Evolutionary conservation across 148 eudicot genomes (phyloP).

Genomic region (Dysphania ambrosioides): DNA sequence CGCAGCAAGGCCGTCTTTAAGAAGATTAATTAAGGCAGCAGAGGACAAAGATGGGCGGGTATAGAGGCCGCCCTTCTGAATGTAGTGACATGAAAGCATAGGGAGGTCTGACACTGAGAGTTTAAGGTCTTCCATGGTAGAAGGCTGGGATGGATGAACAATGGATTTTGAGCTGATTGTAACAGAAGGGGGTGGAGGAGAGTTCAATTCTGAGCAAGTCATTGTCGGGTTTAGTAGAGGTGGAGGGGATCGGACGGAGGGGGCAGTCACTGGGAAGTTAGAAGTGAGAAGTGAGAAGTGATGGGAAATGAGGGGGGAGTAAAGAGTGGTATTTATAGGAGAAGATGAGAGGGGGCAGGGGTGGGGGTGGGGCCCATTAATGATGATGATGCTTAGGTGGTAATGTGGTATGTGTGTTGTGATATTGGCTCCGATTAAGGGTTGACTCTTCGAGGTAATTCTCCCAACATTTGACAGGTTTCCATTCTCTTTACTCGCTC

Average conservation of each 20-base stretch:
- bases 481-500: no score
- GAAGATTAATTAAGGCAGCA: constrained; percentile 22
- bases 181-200: constrained; percentile 10
- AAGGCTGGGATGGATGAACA: constrained; percentile 36
- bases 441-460: no score
- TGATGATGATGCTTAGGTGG: no score
- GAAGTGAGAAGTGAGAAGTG: constrained; percentile 26
- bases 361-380: constrained; percentile 12
- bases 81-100: constrained; percentile 90
- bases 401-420: no score
- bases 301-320: constrained; percentile 2
- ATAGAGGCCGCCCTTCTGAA: constrained; percentile 69
- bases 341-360: neutral
- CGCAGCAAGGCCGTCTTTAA: constrained; percentile 38
- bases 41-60: constrained; percentile 30
- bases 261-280: constrained; percentile 8
- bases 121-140: constrained; percentile 36
- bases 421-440: no score
- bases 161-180: constrained; percentile 44
- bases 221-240: no score
- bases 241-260: neutral
- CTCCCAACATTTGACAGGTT: no score
- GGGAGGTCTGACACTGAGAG: constrained; percentile 81
- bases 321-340: constrained; percentile 30
- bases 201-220: constrained; percentile 34